These are phyloP conservation scores for Datisca glomerata DNA, from an alignment of 306 rosid species.

Conservation along the genomic window DNA sequence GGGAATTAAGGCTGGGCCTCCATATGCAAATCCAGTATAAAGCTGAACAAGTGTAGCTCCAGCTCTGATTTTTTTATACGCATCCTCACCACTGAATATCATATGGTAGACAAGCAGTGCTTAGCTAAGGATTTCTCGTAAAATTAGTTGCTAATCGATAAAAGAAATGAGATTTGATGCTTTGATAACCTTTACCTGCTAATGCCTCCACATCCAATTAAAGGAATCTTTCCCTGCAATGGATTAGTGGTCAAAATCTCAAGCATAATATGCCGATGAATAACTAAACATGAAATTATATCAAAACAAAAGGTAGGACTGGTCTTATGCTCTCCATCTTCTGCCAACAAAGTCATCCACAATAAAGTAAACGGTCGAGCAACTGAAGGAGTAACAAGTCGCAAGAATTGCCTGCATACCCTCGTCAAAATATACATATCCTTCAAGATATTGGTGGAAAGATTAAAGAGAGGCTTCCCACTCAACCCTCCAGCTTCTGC, in stretches of 20 bases:
- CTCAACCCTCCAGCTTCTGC: conserved; percentile 88
- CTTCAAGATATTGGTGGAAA: conserved; percentile 64
- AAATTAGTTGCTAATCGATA: too few relatives aligned
- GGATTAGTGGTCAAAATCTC: too few relatives aligned
- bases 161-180: too few relatives aligned
- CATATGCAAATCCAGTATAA: conserved; percentile 85
- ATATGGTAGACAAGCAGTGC: too few relatives aligned
- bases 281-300: conserved; percentile 2
- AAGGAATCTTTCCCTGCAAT: conserved; percentile 73
- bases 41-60: conserved; percentile 96
- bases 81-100: conserved; percentile 89
- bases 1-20: conserved; percentile 95
- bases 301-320: neutral
- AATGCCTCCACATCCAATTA: conserved; percentile 86
- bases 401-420: conserved; percentile 35
- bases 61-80: conserved; percentile 75
- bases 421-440: conserved; percentile 83
- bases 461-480: conserved; percentile 86
- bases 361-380: neutral
- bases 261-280: too few relatives aligned
- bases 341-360: neutral
- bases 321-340: neutral
- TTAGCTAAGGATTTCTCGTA: too few relatives aligned
- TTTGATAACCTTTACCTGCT: too few relatives aligned
- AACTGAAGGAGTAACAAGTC: too few relatives aligned